Percentiles rank a stretch among this genome's conserved stretches.
Conservation (phyloP, 768 basidiomycete genomes). For the Pleurotus eryngii region DNA sequence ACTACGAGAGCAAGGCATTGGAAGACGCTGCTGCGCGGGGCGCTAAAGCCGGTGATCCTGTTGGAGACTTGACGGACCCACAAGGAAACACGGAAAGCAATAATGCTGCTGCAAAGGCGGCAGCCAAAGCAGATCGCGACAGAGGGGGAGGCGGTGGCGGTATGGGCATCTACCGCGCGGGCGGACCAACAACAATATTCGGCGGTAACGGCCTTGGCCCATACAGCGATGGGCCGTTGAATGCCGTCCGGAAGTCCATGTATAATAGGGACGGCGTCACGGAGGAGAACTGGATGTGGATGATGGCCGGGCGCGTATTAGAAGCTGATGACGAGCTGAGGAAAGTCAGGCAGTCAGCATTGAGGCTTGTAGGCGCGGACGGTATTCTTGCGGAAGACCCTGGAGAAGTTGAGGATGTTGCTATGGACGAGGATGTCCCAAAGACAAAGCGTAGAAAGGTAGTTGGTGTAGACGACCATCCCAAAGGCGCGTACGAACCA, state of each 20-base stretch:
- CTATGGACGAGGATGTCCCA: constrained; percentile 14
- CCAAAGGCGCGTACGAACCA: constrained; percentile 78
- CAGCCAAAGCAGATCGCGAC: constrained; percentile 42
- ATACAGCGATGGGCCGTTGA: constrained; percentile 83
- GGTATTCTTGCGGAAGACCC: constrained; percentile 24
- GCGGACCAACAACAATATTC: constrained; percentile 91
- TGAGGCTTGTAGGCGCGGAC: constrained; percentile 46
- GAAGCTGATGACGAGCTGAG: constrained; percentile 66
- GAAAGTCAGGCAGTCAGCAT: constrained; percentile 50
- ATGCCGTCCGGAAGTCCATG: constrained; percentile 78
- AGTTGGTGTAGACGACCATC: constrained; percentile 26
- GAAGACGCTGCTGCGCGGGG: constrained; percentile 80
- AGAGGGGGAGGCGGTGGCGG: constrained; percentile 46
- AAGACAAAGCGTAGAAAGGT: constrained; percentile 25
- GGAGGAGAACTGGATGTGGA: constrained; percentile 91
- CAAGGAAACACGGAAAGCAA: constrained; percentile 39
- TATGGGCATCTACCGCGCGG: constrained; percentile 81
- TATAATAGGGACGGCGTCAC: constrained; percentile 77
- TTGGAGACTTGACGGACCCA: constrained; percentile 80
- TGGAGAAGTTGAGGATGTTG: constrained; percentile 23
- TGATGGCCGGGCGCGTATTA: constrained; percentile 63
- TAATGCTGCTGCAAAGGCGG: constrained; percentile 22
- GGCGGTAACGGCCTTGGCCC: constrained; percentile 82
- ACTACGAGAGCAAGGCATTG: constrained; percentile 84
- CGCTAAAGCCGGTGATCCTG: constrained; percentile 75